Base-by-base conservation (phyloP, 208 protist species). In the Crithidia acanthocephali region DNA sequence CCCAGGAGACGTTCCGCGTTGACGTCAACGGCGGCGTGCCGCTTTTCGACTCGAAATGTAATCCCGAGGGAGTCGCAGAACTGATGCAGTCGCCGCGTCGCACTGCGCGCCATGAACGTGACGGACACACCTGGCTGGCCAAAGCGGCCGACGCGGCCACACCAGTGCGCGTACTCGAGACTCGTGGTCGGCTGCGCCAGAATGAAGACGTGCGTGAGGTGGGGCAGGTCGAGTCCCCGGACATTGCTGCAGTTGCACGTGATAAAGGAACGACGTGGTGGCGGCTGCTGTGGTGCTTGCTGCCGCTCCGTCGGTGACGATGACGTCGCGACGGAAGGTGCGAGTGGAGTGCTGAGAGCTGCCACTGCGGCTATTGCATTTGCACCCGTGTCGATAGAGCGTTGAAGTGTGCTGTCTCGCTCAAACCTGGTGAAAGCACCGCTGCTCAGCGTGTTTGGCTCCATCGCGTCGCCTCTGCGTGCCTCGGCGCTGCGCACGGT, bases 81-180 rank as follows among this genome's bases (percentile, higher is more conserved):
- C 15, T 63, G 68, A 30, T 80, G 78, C 72, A 92, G 80, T 33
- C 60, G 59, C 33, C 91, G 87, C 42, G 83, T 81, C 2, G 72
- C 84, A 45, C 59, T 58, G 45, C 88, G 87, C 25, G 80, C 72
- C 70, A 94, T 74, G 28, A 96, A 68, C 20, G 83, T 87, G 50
- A 92, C 61, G 11, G 89, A 81, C 0, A 88, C 79, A 13, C 92
- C 92, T 15, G 42, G 44, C 13, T 35, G 56, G 2, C 89, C 92
- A 53, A 96, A 79, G 63, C 92, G 85, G 25, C 92, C 92, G 2
- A 96, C 92, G 13, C 92, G 89, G 2, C 92, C 92, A 42, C 86
- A 92, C 87, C 89, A 96, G 64, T 96, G 92, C 42, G 85, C 86
- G 68, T 92, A 94, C 76, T 96, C 92, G 48, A 87, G 57, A 22